A percentile compares a stretch with the other conserved stretches of the same genome.
phyloP scores from a whole-genome alignment of 75 land plant genomes.

The Picea glauca region DNA sequence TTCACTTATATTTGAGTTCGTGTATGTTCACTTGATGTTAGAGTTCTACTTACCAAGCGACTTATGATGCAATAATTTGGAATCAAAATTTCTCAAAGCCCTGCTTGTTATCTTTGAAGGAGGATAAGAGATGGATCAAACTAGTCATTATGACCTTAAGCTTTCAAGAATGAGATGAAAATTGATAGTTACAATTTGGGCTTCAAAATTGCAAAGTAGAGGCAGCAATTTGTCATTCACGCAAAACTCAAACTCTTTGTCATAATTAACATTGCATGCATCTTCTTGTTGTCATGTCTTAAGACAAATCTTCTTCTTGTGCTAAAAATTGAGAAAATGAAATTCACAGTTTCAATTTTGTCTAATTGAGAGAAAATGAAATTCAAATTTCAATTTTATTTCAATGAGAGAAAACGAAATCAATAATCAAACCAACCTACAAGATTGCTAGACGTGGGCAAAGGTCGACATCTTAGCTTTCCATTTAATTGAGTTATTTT shows the following conservation, averaged over 20 bases:
- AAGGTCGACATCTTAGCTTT: too few species aligned
- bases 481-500: too few species aligned
- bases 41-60: neutral
- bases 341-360: neutral
- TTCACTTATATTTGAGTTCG: too few species aligned
- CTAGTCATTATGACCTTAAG: neutral
- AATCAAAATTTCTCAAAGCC: neutral
- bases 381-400: too few species aligned
- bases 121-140: conserved; percentile 7
- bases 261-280: neutral
- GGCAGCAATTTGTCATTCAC: neutral
- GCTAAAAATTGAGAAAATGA: conserved; percentile 1
- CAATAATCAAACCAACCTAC: too few species aligned
- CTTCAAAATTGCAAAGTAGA: neutral
- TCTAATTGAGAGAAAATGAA: too few species aligned
- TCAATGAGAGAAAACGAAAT: too few species aligned
- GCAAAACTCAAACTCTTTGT: conserved; percentile 7
- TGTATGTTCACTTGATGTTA: too few species aligned
- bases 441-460: too few species aligned
- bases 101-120: neutral
- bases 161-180: neutral
- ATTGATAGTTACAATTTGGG: neutral
- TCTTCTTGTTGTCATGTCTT: neutral
- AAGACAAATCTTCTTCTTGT: neutral
- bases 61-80: neutral